Evolutionary conservation across 2,329 filamentous ascomycete species (phyloP).

Genomic region (Microsporum canis): DNA sequence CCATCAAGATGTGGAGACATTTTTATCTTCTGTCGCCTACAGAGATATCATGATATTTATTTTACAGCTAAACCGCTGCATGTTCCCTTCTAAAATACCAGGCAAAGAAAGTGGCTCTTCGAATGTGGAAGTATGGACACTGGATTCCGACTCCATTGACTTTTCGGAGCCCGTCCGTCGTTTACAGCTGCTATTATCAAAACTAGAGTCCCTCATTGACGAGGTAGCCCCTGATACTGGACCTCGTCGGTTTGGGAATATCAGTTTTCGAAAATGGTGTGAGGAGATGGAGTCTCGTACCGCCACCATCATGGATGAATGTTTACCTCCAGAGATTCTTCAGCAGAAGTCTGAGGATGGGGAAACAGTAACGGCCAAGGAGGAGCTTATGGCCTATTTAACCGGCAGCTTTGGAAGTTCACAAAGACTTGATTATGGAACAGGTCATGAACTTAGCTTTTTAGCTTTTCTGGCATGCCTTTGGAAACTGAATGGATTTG

Average conservation of each 20-base stretch:
- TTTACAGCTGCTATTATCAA: slow-evolving; percentile 55
- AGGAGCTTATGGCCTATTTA: slow-evolving; percentile 68
- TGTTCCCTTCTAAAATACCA: slow-evolving; percentile 56
- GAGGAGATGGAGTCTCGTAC: slow-evolving; percentile 52
- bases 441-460: slow-evolving; percentile 91
- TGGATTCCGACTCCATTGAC: slow-evolving; percentile 32
- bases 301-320: slow-evolving; percentile 45
- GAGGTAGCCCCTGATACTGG: slow-evolving; percentile 75
- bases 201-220: slow-evolving; percentile 56
- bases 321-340: slow-evolving; percentile 43
- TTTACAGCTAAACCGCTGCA: slow-evolving; percentile 75
- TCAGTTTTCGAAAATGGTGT: slow-evolving; percentile 80
- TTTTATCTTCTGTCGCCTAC: slow-evolving; percentile 73
- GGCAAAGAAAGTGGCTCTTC: slow-evolving; percentile 22
- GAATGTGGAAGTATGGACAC: slow-evolving; percentile 40
- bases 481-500: slow-evolving; percentile 81
- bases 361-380: slow-evolving; percentile 40
- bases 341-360: slow-evolving; percentile 18
- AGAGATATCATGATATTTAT: slow-evolving; percentile 77
- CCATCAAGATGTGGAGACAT: slow-evolving; percentile 66
- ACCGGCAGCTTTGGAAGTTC: slow-evolving; percentile 77
- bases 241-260: slow-evolving; percentile 81
- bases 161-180: slow-evolving; percentile 49
- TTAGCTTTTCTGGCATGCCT: slow-evolving; percentile 78
- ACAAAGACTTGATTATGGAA: slow-evolving; percentile 87